A percentile compares a stretch with the other conserved stretches of the same genome.
phyloP scores from a whole-genome alignment of 148 eudicot species.

The Diospyros lotus region DNA sequence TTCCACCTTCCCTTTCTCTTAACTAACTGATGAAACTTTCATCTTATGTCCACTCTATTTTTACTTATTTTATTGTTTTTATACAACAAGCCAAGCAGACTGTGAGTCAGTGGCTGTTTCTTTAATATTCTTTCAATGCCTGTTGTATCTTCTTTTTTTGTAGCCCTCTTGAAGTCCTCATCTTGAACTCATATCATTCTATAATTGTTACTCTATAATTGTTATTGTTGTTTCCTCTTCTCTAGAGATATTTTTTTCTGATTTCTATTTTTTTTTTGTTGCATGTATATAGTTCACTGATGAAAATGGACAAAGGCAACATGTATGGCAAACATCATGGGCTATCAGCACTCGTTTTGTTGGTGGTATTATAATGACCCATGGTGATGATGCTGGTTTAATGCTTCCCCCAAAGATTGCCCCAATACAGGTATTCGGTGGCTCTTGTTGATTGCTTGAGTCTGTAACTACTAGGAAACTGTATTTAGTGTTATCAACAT shows the following conservation, averaged over 20 bases:
- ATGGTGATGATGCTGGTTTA: conserved; percentile 97
- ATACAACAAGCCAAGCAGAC: not conserved
- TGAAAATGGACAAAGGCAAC: conserved; percentile 85
- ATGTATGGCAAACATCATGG: conserved; percentile 99
- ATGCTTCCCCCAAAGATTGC: conserved; percentile 97
- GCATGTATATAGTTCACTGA: conserved; percentile 62
- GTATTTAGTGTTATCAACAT: not conserved
- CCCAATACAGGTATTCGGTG: conserved; percentile 70
- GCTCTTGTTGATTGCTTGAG: conserved; percentile 5
- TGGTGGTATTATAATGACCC: conserved; percentile 98
- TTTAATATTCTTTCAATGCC: not conserved
- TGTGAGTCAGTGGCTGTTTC: not conserved
- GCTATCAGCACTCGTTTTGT: conserved; percentile 98
- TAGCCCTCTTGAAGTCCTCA: not conserved
- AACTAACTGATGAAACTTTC: not conserved
- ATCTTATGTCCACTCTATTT: not conserved
- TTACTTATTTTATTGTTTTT: not conserved
- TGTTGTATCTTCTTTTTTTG: not conserved
- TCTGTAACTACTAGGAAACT: not conserved
- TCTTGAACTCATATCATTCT: not conserved
- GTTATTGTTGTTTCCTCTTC: conserved; percentile 3
- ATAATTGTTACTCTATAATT: not conserved
- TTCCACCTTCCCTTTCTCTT: not conserved
- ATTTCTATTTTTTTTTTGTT: conserved; percentile 8
- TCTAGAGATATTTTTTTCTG: not conserved